These are phyloP conservation scores for Kurtzmaniella quercitrusa DNA, from an alignment of 1,139 yeast genomes.

Conservation along the genomic window DNA sequence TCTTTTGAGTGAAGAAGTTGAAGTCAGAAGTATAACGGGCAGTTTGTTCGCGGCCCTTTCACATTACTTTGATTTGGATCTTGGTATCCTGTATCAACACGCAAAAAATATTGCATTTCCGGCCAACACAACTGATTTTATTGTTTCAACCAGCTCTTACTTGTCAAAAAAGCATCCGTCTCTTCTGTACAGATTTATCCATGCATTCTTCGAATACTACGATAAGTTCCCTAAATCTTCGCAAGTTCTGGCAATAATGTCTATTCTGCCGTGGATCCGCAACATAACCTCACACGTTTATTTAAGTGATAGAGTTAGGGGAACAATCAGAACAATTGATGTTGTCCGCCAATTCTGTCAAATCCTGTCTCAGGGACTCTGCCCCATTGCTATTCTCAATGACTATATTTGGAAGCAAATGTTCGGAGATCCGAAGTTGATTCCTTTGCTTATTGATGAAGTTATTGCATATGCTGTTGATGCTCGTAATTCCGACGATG, in stretches of 20 bases:
- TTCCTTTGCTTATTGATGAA: slow-evolving; percentile 62
- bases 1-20: slow-evolving; percentile 53
- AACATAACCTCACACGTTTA: slow-evolving; percentile 60
- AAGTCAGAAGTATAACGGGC: slow-evolving; percentile 62
- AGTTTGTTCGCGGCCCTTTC: slow-evolving; percentile 62
- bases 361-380: slow-evolving; percentile 50
- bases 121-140: slow-evolving; percentile 61
- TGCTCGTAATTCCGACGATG: slow-evolving; percentile 55
- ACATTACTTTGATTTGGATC: slow-evolving; percentile 54
- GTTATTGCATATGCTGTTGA: slow-evolving; percentile 72
- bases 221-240: slow-evolving; percentile 35
- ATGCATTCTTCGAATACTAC: slow-evolving; percentile 57
- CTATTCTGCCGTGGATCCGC: slow-evolving; percentile 74
- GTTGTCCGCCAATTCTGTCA: slow-evolving; percentile 61
- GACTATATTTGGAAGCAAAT: slow-evolving; percentile 70
- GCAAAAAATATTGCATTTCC: slow-evolving; percentile 72
- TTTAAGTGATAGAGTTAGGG: slow-evolving; percentile 48
- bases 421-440: slow-evolving; percentile 57
- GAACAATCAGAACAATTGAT: slow-evolving; percentile 58
- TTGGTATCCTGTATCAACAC: slow-evolving; percentile 54
- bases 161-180: slow-evolving; percentile 56
- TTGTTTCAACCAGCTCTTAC: slow-evolving; percentile 54
- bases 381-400: slow-evolving; percentile 30
- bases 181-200: slow-evolving; percentile 58
- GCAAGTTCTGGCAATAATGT: slow-evolving; percentile 42